phyloP scores from a whole-genome alignment of 257 asterid genomes.

The Plantago ovata region DNA sequence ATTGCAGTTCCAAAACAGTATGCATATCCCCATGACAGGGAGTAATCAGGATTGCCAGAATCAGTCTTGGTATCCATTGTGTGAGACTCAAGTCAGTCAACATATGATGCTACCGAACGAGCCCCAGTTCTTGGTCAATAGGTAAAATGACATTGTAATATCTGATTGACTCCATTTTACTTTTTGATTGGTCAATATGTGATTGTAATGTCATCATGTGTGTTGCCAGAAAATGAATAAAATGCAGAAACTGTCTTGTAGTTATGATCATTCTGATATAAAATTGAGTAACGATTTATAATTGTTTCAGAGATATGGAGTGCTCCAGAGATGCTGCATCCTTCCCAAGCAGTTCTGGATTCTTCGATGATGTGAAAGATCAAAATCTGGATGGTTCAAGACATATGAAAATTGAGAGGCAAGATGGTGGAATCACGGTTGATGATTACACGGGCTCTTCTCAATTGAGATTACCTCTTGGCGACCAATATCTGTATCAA shows the following conservation, averaged over 20 bases:
- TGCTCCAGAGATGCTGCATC: slow-evolving; percentile 41
- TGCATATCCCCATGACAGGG: slow-evolving; percentile 37
- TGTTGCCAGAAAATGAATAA: no score
- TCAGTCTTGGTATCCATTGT: slow-evolving; percentile 48
- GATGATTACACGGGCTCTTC: slow-evolving; percentile 53
- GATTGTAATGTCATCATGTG: no score
- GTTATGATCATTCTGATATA: neutral
- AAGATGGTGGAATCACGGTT: slow-evolving; percentile 41
- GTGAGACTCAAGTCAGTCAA: slow-evolving; percentile 52
- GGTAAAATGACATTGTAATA: slow-evolving; percentile 34
- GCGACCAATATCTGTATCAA: slow-evolving; percentile 42
- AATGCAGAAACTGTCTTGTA: neutral
- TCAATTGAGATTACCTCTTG: slow-evolving; percentile 45
- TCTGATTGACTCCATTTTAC: neutral
- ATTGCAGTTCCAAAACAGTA: slow-evolving; percentile 44
- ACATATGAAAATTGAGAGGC: slow-evolving; percentile 33
- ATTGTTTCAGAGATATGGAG: slow-evolving; percentile 43
- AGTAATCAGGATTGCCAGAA: slow-evolving; percentile 45
- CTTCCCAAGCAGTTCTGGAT: slow-evolving; percentile 41
- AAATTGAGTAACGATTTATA: neutral
- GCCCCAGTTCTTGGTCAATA: slow-evolving; percentile 41
- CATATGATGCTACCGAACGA: slow-evolving; percentile 44
- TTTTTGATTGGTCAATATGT: no score
- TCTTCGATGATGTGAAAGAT: slow-evolving; percentile 40
- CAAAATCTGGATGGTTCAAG: slow-evolving; percentile 42